A percentile compares a stretch with the other conserved stretches of the same genome.
Evolutionary conservation across 1,284 basidiomycete species (phyloP).

Genomic region (Mrakiaceae sp.): DNA sequence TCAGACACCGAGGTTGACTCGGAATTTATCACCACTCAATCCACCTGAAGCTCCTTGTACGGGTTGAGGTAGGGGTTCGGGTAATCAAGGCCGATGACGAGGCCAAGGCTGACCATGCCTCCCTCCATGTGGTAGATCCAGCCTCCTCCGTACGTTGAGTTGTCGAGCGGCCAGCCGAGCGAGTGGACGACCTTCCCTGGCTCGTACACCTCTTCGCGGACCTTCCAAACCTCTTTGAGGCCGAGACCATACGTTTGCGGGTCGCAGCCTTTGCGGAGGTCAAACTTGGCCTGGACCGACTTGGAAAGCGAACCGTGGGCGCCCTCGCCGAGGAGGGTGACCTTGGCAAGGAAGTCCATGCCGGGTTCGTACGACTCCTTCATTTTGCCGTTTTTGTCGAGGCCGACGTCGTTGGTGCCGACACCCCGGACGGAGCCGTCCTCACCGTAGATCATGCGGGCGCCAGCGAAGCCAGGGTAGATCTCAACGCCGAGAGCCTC

Average conservation of each 20-base stretch:
- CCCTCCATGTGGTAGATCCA: conserved; percentile 96
- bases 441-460: conserved; percentile 62
- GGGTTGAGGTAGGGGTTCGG: conserved; percentile 87
- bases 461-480: conserved; percentile 92
- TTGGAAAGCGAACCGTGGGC: conserved; percentile 89
- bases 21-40: conserved; percentile 19
- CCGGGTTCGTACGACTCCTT: conserved; percentile 92
- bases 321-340: conserved; percentile 92
- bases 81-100: conserved; percentile 93
- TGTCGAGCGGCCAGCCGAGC: conserved; percentile 84
- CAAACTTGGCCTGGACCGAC: conserved; percentile 64
- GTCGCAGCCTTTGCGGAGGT: conserved; percentile 63
- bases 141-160: conserved; percentile 80
- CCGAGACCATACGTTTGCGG: conserved; percentile 96
- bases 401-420: conserved; percentile 86
- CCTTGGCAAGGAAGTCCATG: conserved; percentile 90
- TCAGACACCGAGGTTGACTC: neutral
- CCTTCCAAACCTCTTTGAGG: conserved; percentile 95
- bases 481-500: conserved; percentile 83
- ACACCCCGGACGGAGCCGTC: conserved; percentile 69
- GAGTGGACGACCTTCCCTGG: conserved; percentile 87
- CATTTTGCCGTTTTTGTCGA: conserved; percentile 64
- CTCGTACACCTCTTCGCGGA: conserved; percentile 61
- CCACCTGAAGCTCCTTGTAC: conserved; percentile 82
- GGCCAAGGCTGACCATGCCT: conserved; percentile 77